Conservation (phyloP, 1,139 yeast species). For the Candida albicans region DNA sequence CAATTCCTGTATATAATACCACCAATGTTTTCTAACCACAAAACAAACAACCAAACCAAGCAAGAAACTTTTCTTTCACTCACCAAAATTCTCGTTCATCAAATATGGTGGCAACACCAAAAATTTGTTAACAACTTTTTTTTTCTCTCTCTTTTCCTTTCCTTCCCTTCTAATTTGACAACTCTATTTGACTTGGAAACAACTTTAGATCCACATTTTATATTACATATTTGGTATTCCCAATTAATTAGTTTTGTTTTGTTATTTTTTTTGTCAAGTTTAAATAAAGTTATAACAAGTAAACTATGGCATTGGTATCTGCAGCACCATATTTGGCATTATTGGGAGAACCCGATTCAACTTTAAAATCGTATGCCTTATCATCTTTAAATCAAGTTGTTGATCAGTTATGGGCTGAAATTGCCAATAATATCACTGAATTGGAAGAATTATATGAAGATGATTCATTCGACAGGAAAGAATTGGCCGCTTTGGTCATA, state of each 20-base stretch:
- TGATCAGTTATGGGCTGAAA: conserved; percentile 96
- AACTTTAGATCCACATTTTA: background rate
- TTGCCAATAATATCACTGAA: conserved; percentile 85
- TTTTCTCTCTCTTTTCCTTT: background rate
- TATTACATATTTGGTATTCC: background rate
- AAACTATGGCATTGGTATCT: conserved; percentile 59
- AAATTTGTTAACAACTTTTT: background rate
- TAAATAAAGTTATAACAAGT: background rate
- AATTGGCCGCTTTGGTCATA: conserved; percentile 87
- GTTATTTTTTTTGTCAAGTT: background rate
- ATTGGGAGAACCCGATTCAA: conserved; percentile 75
- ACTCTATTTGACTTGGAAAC: no score
- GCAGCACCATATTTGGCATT: conserved; percentile 92
- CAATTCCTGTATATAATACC: background rate
- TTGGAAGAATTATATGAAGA: conserved; percentile 92
- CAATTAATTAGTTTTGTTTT: background rate
- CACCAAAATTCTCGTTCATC: no score
- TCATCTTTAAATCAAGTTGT: conserved; percentile 78
- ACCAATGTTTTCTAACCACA: no score
- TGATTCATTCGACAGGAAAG: conserved; percentile 67
- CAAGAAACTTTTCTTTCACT: no score
- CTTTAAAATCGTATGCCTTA: conserved; percentile 82
- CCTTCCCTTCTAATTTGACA: background rate
- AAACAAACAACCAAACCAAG: no score
- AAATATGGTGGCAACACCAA: no score